phyloP scores from a whole-genome alignment of 2,329 filamentous ascomycete genomes.

The Fusarium sp. region DNA sequence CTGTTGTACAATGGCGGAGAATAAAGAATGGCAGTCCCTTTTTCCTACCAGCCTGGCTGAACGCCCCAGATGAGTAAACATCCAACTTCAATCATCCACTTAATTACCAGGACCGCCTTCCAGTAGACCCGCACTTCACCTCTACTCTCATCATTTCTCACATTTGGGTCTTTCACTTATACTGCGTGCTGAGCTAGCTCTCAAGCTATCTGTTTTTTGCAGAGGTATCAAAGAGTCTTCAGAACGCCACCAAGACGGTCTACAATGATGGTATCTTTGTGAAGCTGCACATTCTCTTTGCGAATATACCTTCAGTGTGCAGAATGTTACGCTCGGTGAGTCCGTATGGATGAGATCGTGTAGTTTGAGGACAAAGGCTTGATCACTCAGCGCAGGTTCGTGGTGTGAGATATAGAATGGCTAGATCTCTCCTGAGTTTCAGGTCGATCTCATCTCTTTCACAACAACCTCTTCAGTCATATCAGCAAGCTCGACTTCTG shows the following conservation, averaged over 20 bases:
- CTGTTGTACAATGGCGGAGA: neutral
- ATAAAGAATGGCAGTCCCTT: neutral
- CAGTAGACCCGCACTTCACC: fast-evolving
- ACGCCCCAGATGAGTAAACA: neutral
- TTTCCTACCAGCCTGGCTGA: neutral
- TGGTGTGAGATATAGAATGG: neutral
- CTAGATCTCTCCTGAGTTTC: neutral
- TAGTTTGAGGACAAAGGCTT: neutral
- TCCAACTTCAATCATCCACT: neutral
- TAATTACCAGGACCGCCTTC: fast-evolving
- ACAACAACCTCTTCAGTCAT: fast-evolving
- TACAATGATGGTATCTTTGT: neutral
- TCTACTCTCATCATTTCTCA: slow-evolving; percentile 1
- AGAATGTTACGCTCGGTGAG: neutral
- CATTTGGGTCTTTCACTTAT: neutral
- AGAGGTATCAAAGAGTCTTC: neutral
- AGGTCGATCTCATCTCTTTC: fast-evolving
- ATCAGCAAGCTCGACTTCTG: neutral
- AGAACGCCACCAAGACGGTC: neutral
- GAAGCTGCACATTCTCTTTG: neutral
- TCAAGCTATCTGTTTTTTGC: neutral
- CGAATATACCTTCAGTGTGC: fast-evolving
- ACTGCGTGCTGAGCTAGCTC: neutral
- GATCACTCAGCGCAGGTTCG: neutral
- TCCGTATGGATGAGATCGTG: neutral